These are phyloP conservation scores for Aspergillus heteromorphus DNA, from an alignment of 495 filamentous ascomycete genomes.

Conservation along the genomic window DNA sequence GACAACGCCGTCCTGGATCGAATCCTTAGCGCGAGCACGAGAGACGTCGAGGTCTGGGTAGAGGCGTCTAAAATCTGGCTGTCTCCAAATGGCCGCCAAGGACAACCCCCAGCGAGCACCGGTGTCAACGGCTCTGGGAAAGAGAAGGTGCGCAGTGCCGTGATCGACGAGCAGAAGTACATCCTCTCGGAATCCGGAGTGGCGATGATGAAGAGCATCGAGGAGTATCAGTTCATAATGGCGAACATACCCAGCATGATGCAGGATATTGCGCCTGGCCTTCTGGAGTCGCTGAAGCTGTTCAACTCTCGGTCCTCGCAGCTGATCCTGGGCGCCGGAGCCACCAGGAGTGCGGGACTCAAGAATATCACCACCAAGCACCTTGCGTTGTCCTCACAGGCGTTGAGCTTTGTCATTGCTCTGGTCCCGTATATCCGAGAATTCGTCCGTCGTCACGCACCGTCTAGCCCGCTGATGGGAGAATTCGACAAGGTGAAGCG, in stretches of 20 bases:
- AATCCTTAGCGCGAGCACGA: slow-evolving; percentile 74
- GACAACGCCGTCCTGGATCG: slow-evolving; percentile 58
- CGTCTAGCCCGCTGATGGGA: slow-evolving; percentile 60
- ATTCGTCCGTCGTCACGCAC: slow-evolving; percentile 75
- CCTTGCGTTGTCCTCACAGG: slow-evolving; percentile 86
- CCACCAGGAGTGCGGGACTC: slow-evolving; percentile 81
- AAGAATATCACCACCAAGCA: slow-evolving; percentile 97
- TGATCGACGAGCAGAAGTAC: slow-evolving; percentile 79
- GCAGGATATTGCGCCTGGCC: slow-evolving; percentile 66
- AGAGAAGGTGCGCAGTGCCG: slow-evolving; percentile 64
- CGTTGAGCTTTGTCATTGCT: slow-evolving; percentile 79
- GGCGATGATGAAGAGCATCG: slow-evolving; percentile 71
- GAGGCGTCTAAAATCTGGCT: slow-evolving; percentile 68
- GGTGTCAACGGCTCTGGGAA: slow-evolving; percentile 54
- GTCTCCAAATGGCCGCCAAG: slow-evolving; percentile 31
- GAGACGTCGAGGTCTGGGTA: slow-evolving; percentile 70
- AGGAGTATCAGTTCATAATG: slow-evolving; percentile 75
- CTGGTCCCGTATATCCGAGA: slow-evolving; percentile 89
- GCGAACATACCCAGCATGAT: slow-evolving; percentile 83
- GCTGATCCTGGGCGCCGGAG: slow-evolving; percentile 90
- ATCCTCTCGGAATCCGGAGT: slow-evolving; percentile 79
- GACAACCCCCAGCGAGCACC: slow-evolving; percentile 26
- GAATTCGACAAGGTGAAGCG: slow-evolving; percentile 94
- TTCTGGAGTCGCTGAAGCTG: slow-evolving; percentile 71
- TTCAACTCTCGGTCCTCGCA: slow-evolving; percentile 95